phyloP scores from a whole-genome alignment of 2,329 filamentous ascomycete genomes.

The Aureobasidium lini region DNA sequence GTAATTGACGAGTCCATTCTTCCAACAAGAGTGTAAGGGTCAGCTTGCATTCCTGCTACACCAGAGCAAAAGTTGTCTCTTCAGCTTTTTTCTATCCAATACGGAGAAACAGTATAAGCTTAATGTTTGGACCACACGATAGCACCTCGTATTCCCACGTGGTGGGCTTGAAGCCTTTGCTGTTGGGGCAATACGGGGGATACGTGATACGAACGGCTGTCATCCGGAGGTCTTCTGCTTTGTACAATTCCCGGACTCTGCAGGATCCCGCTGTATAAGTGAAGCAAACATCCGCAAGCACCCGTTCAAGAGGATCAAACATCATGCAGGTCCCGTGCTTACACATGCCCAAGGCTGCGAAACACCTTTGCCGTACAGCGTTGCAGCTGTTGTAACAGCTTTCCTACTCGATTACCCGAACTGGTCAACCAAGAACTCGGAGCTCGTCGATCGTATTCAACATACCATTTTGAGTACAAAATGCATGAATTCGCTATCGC shows the following conservation, averaged over 20 bases:
- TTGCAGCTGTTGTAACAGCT: constrained; percentile 2
- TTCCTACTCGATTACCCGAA: not conserved
- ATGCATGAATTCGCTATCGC: not conserved
- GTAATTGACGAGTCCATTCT: not conserved
- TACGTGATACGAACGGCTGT: constrained; percentile 7
- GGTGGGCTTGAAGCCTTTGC: not conserved
- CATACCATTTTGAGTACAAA: not conserved
- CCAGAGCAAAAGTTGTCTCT: not conserved
- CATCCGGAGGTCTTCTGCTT: not conserved
- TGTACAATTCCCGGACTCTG: not conserved
- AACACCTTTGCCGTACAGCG: not conserved
- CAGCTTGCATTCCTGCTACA: not conserved
- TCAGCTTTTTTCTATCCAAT: not conserved
- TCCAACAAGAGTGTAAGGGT: not conserved
- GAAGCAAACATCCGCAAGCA: not conserved
- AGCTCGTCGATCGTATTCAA: not conserved
- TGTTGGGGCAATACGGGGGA: not conserved
- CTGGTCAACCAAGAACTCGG: not conserved
- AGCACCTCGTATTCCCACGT: constrained; percentile 8
- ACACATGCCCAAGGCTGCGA: not conserved
- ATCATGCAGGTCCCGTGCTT: not conserved
- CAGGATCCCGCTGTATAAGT: not conserved
- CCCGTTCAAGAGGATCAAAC: not conserved
- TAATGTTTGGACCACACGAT: constrained; percentile 7
- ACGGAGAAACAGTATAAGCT: constrained; percentile 2